Base-by-base conservation (phyloP, 176 grass and related monocot species). In the Oryza glaberrima region DNA sequence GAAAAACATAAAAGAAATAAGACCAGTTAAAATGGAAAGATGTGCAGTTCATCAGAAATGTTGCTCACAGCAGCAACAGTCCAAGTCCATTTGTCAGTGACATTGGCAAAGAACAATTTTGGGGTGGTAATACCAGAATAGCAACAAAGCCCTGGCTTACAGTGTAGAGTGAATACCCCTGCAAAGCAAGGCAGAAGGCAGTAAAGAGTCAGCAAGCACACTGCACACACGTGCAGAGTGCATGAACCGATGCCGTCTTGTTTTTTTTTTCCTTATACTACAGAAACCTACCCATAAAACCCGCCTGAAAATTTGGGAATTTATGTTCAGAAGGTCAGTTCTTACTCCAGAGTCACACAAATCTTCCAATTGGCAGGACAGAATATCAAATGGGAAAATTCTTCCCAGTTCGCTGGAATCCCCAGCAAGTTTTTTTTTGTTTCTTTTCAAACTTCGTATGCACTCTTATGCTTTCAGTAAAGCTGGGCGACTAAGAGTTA, bases 151-250 rank as follows among this genome's bases (percentile, higher is more conserved):
- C 4, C 46, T 56, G 52, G 14, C 19, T 20, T 58, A 58, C 19
- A 58, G 19, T n/a, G 5, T n/a, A 20, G 19, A 58, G 54, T 58
- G 17, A 58, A 19, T 8, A 5, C 15, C 47, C 26, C 15, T 30
- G 23, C 77, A 13, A 17, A 68, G 0, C 41, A 49, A 77, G 35
- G 51, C 22, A 58, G 82, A 51, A 81, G 64, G 72, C 76, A 47
- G 72, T 13, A 34, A 56, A 54, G 78, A 67, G 73, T 90, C 72
- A 89, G 77, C 60, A 6, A 67, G 63, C 67, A 16, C 11, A 6
- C 48, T 56, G 15, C 7, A 64, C 60, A 46, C 78, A 78, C 81
- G 80, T 69, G 69, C 86, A 47, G 35, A 46, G 14, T 6, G 78
- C 88, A 73, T 90, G 88, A 90, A 66, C 6, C 45, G 15, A 28